A percentile compares a stretch with the other conserved stretches of the same genome.
phyloP scores from a whole-genome alignment of 179 eudicot genomes.

The Patellifolia procumbens region DNA sequence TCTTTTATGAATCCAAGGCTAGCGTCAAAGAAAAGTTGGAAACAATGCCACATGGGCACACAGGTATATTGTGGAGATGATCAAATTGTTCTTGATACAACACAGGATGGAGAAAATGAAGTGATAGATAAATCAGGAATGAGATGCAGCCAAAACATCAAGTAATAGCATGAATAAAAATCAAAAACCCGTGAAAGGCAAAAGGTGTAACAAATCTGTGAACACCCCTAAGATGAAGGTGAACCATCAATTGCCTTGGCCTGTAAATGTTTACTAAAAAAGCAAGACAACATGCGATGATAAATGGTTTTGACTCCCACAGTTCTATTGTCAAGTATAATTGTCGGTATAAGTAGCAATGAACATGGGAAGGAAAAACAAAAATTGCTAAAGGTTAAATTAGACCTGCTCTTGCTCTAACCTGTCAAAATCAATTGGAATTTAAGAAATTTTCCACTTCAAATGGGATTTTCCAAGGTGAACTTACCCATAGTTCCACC shows the following conservation, averaged over 20 bases:
- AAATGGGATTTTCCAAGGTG: not conserved
- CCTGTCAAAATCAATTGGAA: not conserved
- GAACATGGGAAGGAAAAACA: not conserved
- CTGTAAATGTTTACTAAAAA: not conserved
- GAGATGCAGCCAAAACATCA: not conserved
- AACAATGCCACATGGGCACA: not conserved
- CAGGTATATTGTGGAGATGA: not conserved
- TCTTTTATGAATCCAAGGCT: not conserved
- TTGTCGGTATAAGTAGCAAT: not conserved
- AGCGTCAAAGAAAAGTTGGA: not conserved
- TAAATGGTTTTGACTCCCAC: slow-evolving; percentile 1
- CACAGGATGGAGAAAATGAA: not conserved
- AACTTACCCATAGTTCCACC: not conserved
- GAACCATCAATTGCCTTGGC: not conserved
- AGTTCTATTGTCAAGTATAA: not conserved
- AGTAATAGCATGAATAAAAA: not conserved
- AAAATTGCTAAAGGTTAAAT: not conserved
- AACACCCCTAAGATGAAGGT: not conserved
- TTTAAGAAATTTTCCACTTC: not conserved
- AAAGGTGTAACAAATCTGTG: not conserved
- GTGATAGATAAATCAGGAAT: not conserved
- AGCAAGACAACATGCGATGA: not conserved
- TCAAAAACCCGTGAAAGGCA: not conserved
- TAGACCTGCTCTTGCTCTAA: no score
- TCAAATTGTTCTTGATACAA: not conserved